Evolutionary conservation across 2,329 filamentous ascomycete species (phyloP).

Genomic region (Colletotrichum horii): DNA sequence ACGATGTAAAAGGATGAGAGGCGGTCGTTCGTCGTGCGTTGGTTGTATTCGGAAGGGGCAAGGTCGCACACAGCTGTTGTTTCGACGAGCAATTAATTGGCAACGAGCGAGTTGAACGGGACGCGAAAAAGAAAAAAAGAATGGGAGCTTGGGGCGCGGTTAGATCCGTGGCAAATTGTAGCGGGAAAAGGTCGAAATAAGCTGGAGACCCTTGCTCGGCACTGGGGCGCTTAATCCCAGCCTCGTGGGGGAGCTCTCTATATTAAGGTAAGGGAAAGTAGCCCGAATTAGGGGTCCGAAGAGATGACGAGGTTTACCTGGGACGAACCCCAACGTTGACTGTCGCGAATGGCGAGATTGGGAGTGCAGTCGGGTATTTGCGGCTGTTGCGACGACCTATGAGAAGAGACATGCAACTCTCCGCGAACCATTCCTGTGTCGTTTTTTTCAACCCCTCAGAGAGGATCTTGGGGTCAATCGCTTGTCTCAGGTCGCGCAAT

Average conservation of each 20-base stretch:
- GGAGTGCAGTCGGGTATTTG: background rate
- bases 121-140: background rate
- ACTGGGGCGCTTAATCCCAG: slow-evolving; percentile 9
- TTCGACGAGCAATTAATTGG: background rate
- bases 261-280: background rate
- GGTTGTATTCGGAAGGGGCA: background rate
- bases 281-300: background rate
- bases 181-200: slow-evolving; percentile 1
- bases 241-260: background rate
- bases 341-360: background rate
- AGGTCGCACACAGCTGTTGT: background rate
- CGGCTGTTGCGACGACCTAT: slow-evolving; percentile 2
- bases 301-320: background rate
- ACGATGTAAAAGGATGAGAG: background rate
- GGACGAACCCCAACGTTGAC: background rate
- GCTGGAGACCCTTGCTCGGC: slow-evolving; percentile 7
- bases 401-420: background rate
- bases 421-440: background rate
- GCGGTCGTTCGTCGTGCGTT: background rate
- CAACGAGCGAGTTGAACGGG: background rate
- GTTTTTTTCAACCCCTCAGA: background rate
- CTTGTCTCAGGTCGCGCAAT: background rate
- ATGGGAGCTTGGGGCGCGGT: slow-evolving; percentile 5
- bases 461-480: background rate
- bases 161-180: background rate